Evolutionary conservation across 208 protist species (phyloP).

Genomic region (Trypanosoma lewisi): DNA sequence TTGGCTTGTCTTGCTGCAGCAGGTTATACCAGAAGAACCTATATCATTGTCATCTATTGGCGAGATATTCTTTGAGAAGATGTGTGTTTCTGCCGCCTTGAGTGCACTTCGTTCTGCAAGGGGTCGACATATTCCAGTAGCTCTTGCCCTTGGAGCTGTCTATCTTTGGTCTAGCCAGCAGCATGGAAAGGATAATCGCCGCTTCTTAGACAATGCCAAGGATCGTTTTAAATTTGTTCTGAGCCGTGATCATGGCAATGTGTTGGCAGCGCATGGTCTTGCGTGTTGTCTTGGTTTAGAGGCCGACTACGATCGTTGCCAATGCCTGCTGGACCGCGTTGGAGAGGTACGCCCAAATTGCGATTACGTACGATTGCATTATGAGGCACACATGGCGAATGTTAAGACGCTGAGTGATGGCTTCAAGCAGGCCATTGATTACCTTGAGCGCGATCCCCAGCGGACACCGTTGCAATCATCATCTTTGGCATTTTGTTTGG

Average conservation of each 20-base stretch:
- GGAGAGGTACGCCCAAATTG: conserved; percentile 67
- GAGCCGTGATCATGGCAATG: conserved; percentile 57
- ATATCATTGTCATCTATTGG: conserved; percentile 49
- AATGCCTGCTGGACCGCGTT: conserved; percentile 72
- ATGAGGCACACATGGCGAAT: conserved; percentile 68
- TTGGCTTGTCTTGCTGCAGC: conserved; percentile 76
- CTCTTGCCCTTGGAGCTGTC: conserved; percentile 56
- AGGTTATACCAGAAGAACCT: conserved; percentile 62
- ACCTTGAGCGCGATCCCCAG: conserved; percentile 38
- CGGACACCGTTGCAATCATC: conserved; percentile 56
- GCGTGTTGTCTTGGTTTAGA: conserved; percentile 81
- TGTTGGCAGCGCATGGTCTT: conserved; percentile 78
- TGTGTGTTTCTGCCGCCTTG: conserved; percentile 42
- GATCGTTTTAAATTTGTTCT: conserved; percentile 60
- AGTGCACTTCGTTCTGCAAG: conserved; percentile 37
- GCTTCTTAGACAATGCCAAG: conserved; percentile 45
- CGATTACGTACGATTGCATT: conserved; percentile 38
- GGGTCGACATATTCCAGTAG: conserved; percentile 38
- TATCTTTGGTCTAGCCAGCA: conserved; percentile 73
- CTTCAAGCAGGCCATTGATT: conserved; percentile 80
- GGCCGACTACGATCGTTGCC: conserved; percentile 48
- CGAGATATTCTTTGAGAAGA: conserved; percentile 55
- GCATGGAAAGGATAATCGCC: conserved; percentile 37
- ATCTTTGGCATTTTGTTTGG: conserved; percentile 73
- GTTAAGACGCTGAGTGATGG: conserved; percentile 69